Percentiles rank a stretch among this genome's conserved stretches.
These are phyloP conservation scores for Neurospora tetraspora DNA, from an alignment of 495 filamentous ascomycete genomes.

Conservation along the genomic window DNA sequence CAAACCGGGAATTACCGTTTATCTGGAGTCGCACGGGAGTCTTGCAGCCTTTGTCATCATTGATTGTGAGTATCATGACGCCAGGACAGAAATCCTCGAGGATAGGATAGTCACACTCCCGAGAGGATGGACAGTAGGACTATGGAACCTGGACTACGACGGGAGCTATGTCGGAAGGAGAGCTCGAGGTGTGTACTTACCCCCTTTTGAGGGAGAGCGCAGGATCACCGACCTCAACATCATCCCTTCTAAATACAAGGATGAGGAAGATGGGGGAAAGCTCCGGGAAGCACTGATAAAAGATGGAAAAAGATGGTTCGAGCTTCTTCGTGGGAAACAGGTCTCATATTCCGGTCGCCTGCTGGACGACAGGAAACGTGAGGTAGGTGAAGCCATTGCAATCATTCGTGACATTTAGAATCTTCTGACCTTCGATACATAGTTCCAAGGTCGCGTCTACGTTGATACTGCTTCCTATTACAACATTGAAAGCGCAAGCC, in stretches of 20 bases:
- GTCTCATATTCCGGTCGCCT: not conserved
- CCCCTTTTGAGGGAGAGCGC: not conserved
- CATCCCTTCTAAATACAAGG: not conserved
- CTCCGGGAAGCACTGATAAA: not conserved
- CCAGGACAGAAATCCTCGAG: too few species aligned
- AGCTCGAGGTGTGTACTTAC: rapidly evolving
- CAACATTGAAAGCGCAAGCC: not conserved
- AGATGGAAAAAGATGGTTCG: not conserved
- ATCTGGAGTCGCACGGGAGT: not conserved
- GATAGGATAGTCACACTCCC: too few species aligned
- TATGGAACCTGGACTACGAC: not conserved
- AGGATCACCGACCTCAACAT: not conserved
- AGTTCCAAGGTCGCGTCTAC: not conserved
- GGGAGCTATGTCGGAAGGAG: not conserved
- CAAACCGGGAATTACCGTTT: not conserved
- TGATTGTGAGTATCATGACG: too few species aligned
- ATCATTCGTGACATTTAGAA: too few species aligned
- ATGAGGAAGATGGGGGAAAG: not conserved
- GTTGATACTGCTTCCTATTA: not conserved
- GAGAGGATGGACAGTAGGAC: too few species aligned
- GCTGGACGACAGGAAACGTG: not conserved
- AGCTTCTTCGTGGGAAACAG: not conserved
- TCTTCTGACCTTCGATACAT: too few species aligned
- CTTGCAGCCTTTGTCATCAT: not conserved
- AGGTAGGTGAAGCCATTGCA: not conserved